Base-by-base conservation (phyloP, 495 filamentous ascomycete species). In the Aspergillus bertholletiae region DNA sequence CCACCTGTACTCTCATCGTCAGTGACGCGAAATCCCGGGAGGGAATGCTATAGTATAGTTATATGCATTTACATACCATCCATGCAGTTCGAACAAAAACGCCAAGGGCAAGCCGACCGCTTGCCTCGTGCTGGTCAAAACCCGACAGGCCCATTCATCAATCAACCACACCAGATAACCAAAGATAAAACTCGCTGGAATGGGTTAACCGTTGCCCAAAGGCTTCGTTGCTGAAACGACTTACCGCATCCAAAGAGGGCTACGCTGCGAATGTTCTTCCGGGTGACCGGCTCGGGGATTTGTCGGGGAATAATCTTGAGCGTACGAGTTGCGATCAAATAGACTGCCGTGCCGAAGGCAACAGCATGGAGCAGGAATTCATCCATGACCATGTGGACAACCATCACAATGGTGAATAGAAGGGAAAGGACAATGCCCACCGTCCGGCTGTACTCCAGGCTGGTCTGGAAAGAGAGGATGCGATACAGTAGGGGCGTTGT, bases 31-130 rank as follows among this genome's bases (percentile, higher is more conserved):
- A 27, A 18, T 11, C 9, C 24, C 17, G n/a, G 2, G 30, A 41
- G 45, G 54, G 32, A 49, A 58, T 54, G 64, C 37, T 64, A 73
- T n/a, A n/a, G n/a, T n/a, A n/a, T n/a, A n/a, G n/a, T n/a, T n/a
- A n/a, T n/a, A n/a, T n/a, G n/a, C n/a, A n/a, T n/a, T n/a, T n/a
- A n/a, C n/a, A n/a, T n/a, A n/a, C 71, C 80, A 87, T 20, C 82
- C 81, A 63, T 87, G 82, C 17, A 85, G 60, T 60, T 84, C 81
- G 1, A 84, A 57, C 2, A 80, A 21, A 55, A 77, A 80, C 23
- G 72, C 76, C 75, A 67, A 80, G 1, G 81, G 83, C 41, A 66
- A 46, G 51, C 70, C 52, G 9, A 59, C 56, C n/a, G 21, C 35
- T 15, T 18, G 20, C 37, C 59, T 54, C 18, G 56, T 23, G 9